Percentiles rank a stretch among this genome's conserved stretches.
Evolutionary conservation across 768 basidiomycete genomes (phyloP).

Genomic region (Termitomyces eurrhizus): DNA sequence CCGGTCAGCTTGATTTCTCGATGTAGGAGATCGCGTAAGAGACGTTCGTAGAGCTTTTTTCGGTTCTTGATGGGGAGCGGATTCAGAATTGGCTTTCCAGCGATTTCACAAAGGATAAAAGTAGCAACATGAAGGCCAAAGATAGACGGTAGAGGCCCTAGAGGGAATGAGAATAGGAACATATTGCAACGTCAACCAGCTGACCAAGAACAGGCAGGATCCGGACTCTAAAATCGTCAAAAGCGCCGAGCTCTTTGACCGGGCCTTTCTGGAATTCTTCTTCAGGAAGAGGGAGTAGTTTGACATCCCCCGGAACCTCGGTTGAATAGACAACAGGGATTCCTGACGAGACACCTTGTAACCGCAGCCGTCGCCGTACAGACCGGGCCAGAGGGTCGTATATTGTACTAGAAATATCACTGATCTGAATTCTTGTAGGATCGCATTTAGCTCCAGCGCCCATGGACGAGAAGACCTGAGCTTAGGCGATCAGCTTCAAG

Average conservation of each 20-base stretch:
- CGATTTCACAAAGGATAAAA: constrained; percentile 83
- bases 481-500: constrained; percentile 26
- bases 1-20: constrained; percentile 71
- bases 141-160: constrained; percentile 80
- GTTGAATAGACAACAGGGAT: constrained; percentile 95
- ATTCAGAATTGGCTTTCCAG: constrained; percentile 77
- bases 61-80: constrained; percentile 85
- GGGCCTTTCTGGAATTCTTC: constrained; percentile 89
- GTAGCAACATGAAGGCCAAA: constrained; percentile 91
- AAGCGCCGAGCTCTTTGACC: constrained; percentile 83
- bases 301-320: constrained; percentile 86
- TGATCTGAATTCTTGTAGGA: constrained; percentile 92
- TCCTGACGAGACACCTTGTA: constrained; percentile 55
- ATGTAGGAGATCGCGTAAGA: constrained; percentile 71
- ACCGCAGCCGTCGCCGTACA: constrained; percentile 74
- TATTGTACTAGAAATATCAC: constrained; percentile 87
- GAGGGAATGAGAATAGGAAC: neutral
- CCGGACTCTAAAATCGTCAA: constrained; percentile 91
- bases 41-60: constrained; percentile 75
- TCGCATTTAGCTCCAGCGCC: constrained; percentile 94
- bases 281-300: constrained; percentile 84
- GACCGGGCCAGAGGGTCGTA: constrained; percentile 95
- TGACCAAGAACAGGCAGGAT: constrained; percentile 88
- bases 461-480: constrained; percentile 94
- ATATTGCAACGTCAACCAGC: constrained; percentile 14